phyloP scores from a whole-genome alignment of 1,139 yeast genomes.

The Suhomyces taliae region DNA sequence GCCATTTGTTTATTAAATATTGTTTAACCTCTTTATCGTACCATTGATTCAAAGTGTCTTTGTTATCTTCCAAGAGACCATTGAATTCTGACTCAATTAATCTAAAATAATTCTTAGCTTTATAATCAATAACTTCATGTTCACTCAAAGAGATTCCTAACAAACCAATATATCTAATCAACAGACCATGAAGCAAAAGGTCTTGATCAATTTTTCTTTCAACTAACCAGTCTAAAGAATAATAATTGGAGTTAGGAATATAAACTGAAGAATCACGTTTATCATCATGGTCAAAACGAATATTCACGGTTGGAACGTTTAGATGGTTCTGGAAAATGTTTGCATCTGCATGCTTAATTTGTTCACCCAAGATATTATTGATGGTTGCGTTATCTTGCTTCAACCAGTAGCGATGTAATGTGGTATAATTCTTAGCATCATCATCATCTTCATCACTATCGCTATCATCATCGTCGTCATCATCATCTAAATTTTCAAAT shows the following conservation, averaged over 20 bases:
- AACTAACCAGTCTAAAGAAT: conserved; percentile 36
- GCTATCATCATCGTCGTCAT: conserved; percentile 10
- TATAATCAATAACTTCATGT: conserved; percentile 42
- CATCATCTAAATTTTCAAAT: background rate
- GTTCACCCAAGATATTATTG: conserved; percentile 33
- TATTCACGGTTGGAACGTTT: conserved; percentile 34
- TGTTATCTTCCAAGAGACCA: conserved; percentile 16
- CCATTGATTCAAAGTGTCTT: conserved; percentile 23
- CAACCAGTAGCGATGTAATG: conserved; percentile 40
- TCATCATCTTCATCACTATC: conserved; percentile 20
- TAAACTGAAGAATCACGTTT: conserved; percentile 29
- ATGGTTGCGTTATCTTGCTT: conserved; percentile 34
- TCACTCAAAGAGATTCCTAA: conserved; percentile 40
- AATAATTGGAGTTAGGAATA: conserved; percentile 40
- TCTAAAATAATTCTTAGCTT: conserved; percentile 24
- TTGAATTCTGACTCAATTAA: conserved; percentile 21
- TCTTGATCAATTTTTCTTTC: conserved; percentile 30
- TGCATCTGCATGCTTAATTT: conserved; percentile 28
- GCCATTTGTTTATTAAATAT: conserved; percentile 22
- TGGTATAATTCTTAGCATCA: conserved; percentile 25
- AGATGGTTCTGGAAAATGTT: conserved; percentile 36
- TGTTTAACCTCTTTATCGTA: conserved; percentile 20
- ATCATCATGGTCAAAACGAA: conserved; percentile 36
- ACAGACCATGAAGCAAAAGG: conserved; percentile 36
- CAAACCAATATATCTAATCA: conserved; percentile 41